A percentile compares a stretch with the other conserved stretches of the same genome.
Conservation (phyloP, 2,329 filamentous ascomycete species). For the Helicocarpus griseus region DNA sequence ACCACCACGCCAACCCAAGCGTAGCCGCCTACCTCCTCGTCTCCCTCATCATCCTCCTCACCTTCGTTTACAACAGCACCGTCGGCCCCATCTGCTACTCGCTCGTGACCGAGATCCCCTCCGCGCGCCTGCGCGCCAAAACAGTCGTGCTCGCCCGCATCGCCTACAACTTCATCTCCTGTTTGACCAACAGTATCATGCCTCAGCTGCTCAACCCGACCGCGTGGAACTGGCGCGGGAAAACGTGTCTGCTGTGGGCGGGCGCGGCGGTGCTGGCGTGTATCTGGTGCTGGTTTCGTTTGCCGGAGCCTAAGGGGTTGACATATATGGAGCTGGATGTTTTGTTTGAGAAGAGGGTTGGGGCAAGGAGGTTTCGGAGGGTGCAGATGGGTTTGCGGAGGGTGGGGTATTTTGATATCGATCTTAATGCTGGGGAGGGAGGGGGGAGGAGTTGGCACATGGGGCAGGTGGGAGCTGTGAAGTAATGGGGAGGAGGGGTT, state of each 20-base stretch:
- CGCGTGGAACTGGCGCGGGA: conserved; percentile 20
- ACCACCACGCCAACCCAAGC: too few relatives aligned
- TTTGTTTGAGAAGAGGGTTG: not conserved
- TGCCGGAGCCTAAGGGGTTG: conserved; percentile 11
- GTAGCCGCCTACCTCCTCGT: too few relatives aligned
- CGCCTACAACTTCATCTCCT: conserved; percentile 27
- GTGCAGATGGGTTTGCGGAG: too few relatives aligned
- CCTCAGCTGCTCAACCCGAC: conserved; percentile 32
- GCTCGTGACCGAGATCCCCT: conserved; percentile 36
- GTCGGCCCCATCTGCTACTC: conserved; percentile 35
- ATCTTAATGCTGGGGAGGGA: too few relatives aligned
- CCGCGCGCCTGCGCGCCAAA: conserved; percentile 31
- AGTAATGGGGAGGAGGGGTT: too few relatives aligned
- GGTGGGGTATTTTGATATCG: too few relatives aligned
- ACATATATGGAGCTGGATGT: conserved; percentile 3
- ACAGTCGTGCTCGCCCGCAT: conserved; percentile 33
- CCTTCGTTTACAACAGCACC: conserved; percentile 30
- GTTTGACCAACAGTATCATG: conserved; percentile 27
- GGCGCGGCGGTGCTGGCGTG: not conserved
- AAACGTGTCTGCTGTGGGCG: conserved; percentile 24
- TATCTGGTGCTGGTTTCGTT: conserved; percentile 12
- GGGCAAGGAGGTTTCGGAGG: not conserved
- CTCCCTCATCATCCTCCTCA: too few relatives aligned
- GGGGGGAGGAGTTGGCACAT: too few relatives aligned
- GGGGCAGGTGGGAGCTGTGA: too few relatives aligned